Base-by-base conservation (phyloP, 2,329 filamentous ascomycete species). In the Cladosporium velox region DNA sequence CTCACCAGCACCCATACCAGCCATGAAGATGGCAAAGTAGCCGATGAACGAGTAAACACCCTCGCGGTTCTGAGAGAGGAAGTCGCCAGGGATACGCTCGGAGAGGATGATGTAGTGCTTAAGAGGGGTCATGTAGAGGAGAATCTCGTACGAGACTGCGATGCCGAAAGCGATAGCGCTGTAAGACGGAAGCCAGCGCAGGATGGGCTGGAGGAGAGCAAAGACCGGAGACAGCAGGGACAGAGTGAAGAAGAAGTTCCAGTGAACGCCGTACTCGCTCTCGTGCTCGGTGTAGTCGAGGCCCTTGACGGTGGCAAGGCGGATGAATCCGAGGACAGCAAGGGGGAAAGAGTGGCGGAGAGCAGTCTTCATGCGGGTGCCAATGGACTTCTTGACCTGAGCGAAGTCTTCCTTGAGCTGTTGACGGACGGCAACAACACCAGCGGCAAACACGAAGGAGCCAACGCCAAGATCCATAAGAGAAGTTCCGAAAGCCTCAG, bases 201-300 rank as follows among this genome's bases (percentile, higher is more conserved):
- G 86, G 0, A 89, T 81, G 0, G 90, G 86, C 76, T 96, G 91
- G 67, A 94, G 91, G 0, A 95, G 77, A 32, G 94, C 93, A 62
- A 96, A 88, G 73, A 96, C 96, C 0, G 93, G 93, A 0, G 94
- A 92, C 28, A 99, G 81, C 58, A 97, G 86, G 6, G 89, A 93
- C 11, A 99, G 84, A 0, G 95, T 99, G 80, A 98, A 98, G 84
- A 99, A 99, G 79, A 99, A 99, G 78, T 99, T 99, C 95, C 95
- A 99, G 78, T 99, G 95, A 11, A 99, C 92, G 52, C 95, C 95
- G 75, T 99, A 99, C 77, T 99, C 95, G 15, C 92, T 93, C 66
- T 97, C 92, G 81, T 99, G 95, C 77, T 99, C 95, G 3, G 93
- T 93, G 76, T 99, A 99, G 76, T 98, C 93, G 34, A 97, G 82